A percentile compares a stretch with the other conserved stretches of the same genome.
These are phyloP conservation scores for Lipomyces mesembrius DNA, from an alignment of 805 yeast species.

Conservation along the genomic window DNA sequence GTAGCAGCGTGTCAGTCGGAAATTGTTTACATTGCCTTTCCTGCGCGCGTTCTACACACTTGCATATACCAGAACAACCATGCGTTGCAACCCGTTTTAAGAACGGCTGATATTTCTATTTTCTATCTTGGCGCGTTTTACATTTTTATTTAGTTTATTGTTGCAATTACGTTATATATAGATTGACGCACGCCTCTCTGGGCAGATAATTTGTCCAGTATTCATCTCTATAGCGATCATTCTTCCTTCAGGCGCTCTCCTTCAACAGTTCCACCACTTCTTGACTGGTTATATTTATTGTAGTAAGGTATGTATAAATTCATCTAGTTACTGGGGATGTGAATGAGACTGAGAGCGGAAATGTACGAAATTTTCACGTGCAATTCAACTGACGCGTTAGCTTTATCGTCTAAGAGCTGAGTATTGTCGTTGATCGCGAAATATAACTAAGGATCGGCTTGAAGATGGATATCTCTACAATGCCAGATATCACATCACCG, in stretches of 20 bases:
- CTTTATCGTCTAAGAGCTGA: neutral
- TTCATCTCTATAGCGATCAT: neutral
- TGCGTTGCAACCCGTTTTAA: neutral
- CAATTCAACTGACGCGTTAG: neutral
- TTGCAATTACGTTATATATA: neutral
- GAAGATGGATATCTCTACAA: slow-evolving; percentile 12
- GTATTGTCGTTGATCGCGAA: neutral
- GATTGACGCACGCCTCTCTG: neutral
- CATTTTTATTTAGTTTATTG: neutral
- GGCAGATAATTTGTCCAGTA: neutral
- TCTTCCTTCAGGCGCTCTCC: neutral
- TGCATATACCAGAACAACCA: neutral
- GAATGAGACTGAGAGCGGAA: neutral
- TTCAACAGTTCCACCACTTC: neutral
- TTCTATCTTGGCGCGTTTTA: neutral
- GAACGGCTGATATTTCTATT: neutral
- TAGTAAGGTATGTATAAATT: neutral
- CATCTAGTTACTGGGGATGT: neutral
- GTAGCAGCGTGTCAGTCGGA: too few relatives aligned
- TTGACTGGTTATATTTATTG: neutral
- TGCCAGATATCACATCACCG: slow-evolving; percentile 9
- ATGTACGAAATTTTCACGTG: neutral
- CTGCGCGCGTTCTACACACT: neutral
- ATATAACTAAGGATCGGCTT: neutral
- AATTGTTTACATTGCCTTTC: neutral